Base-by-base conservation (phyloP, 139 green algal genomes). In the Eudorina sp. region DNA sequence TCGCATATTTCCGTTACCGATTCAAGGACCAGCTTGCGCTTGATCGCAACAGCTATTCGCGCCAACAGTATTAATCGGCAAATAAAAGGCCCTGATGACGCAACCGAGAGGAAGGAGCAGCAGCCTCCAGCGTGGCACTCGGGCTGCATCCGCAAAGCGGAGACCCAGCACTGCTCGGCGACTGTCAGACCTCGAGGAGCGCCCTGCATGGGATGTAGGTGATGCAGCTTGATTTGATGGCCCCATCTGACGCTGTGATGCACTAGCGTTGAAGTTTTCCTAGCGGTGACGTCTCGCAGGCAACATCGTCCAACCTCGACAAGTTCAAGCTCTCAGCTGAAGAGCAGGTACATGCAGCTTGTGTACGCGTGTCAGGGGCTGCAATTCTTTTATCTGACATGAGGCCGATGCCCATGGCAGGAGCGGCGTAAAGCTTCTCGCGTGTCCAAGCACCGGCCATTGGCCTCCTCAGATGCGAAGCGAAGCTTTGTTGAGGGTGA, bases 151-250 rank as follows among this genome's bases (percentile, higher is more conserved):
- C 21, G 48, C 48, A 31, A 83, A 79, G 27, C 70, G 70, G 19
- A 40, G 70, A 11, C 6, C 40, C 40, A 55, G 40, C 38, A 78
- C 84, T 23, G 58, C n/a, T 14, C 29, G 76, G 62, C 51, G 69
- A 2, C 25, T 60, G 7, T 82, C 72, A 6, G 62, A 85, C n/a
- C 5, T 58, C 27, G 6, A 80, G 14, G 74, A 84, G n/a, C 64
- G 86, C 13, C 86, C 86, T 13, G 74, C 86, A 27, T 90, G 86
- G 86, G 77, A 90, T 75, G 86, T 90, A 21, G 53, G 86, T 75
- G 2, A 62, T 62, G 8, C 6, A 31, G 45, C 40, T 27, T 64
- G 8, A n/a, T n/a, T n/a, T 34, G 7, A 29, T 3, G n/a, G 5
- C 40, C 34, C 19, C 21, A 40, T 66, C 43, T 40, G 41, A 31